Base-by-base conservation (phyloP, 1,139 yeast species). In the Suhomyces chickasaworum region DNA sequence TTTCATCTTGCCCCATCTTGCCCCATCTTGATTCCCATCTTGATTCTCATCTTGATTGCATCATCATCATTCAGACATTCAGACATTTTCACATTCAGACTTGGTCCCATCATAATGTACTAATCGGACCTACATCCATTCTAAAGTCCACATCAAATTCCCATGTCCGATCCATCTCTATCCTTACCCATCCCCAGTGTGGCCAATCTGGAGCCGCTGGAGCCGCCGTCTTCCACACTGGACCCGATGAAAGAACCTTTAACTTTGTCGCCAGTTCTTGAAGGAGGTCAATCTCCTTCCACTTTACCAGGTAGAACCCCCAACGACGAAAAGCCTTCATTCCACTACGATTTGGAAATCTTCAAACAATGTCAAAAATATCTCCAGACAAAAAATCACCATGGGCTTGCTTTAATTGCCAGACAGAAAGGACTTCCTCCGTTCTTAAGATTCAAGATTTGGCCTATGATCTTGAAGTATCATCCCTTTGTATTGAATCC, bases 371-470 rank as follows among this genome's bases (percentile, higher is more conserved):
- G 75, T 52, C 65, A 68, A 45, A 53, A 57, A 32, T 83, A 75
- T 55, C 66, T 84, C 17, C 69, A 69, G 42, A 71, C 73, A 33
- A 73, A 73, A 46, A 83, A 86, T 59, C 78, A 80, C 46, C 83
- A 81, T 40, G 89, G 87, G 1, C 68, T 91, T 42, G 96, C 97
- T 0, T 72, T 84, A 52, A 69, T 91, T 13, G 91, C 96, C 2
- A 75, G 97, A 52, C 91, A 86, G 56, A 76, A 83, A 51, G 97
- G 98, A 2, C 73, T 90, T 21, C 97, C 97, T 1, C 95, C 96
- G 0, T 79, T 83, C 51, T 71, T 89, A 46, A 75, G 98, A 50
- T 83, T 81, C 55, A 75, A 79, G 50, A 86, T 88, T 9, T 91
- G 97, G 97, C 97, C 97, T 2, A 69, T 89, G 7, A 65, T 91